Conservation (phyloP, 1,284 basidiomycete genomes). For the Irpex lacteus region DNA sequence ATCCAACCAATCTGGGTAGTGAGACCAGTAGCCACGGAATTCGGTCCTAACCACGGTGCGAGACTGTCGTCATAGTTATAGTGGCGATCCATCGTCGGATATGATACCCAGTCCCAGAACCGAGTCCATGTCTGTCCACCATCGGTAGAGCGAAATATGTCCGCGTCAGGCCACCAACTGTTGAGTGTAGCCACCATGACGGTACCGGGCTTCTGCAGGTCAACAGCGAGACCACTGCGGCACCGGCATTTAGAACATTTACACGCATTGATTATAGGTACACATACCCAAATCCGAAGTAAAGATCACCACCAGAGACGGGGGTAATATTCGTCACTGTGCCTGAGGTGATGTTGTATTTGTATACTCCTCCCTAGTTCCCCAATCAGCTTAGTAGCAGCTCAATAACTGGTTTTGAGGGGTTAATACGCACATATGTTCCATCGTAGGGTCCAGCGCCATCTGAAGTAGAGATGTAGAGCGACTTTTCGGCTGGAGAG, state of each 20-base stretch:
- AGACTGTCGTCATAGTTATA: conserved; percentile 52
- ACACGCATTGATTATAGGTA: neutral
- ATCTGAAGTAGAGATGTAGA: conserved; percentile 58
- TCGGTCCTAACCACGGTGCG: conserved; percentile 57
- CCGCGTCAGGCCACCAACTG: conserved; percentile 58
- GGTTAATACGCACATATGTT: conserved; percentile 24
- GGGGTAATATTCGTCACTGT: conserved; percentile 44
- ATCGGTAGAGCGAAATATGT: conserved; percentile 60
- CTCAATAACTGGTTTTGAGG: neutral
- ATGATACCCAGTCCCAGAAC: conserved; percentile 53
- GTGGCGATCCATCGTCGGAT: conserved; percentile 49
- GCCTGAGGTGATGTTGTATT: conserved; percentile 48
- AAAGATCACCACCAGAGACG: conserved; percentile 31
- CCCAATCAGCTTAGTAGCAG: neutral
- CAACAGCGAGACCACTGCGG: conserved; percentile 54
- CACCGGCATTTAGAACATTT: conserved; percentile 41
- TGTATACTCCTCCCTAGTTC: conserved; percentile 25
- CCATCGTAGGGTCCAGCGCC: conserved; percentile 56
- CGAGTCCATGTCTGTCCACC: conserved; percentile 51
- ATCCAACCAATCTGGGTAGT: conserved; percentile 40
- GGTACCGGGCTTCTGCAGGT: conserved; percentile 57
- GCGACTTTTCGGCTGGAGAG: conserved; percentile 50
- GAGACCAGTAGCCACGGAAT: conserved; percentile 40
- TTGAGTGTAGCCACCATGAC: conserved; percentile 68
- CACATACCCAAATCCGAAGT: conserved; percentile 27